A percentile compares a stretch with the other conserved stretches of the same genome.
These are phyloP conservation scores for Macrolepiota albuminosa DNA, from an alignment of 768 basidiomycete genomes.

Conservation along the genomic window DNA sequence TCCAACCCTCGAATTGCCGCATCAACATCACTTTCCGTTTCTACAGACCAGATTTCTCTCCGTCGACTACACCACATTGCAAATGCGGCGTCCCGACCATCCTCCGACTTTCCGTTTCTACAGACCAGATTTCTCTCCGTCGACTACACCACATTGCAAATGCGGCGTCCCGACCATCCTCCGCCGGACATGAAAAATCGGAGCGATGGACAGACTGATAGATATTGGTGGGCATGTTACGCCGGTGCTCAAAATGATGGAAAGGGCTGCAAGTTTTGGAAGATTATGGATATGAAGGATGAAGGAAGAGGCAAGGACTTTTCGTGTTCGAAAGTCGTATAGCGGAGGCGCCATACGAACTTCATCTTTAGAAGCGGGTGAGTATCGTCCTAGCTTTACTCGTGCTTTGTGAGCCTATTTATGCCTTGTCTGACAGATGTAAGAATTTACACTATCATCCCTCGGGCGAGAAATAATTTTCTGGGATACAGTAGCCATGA, in stretches of 20 bases:
- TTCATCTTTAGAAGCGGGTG: not conserved
- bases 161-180: constrained; percentile 70
- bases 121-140: constrained; percentile 72
- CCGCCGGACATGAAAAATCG: constrained; percentile 74
- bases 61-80: constrained; percentile 63
- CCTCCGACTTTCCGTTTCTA: constrained; percentile 82
- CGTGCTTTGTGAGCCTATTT: not conserved
- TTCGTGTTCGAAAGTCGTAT: not conserved
- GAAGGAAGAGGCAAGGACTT: constrained; percentile 53
- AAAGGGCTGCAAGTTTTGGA: constrained; percentile 76
- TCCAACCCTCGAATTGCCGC: constrained; percentile 57
- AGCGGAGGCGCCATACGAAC: too few species aligned
- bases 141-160: constrained; percentile 64
- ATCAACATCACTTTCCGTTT: constrained; percentile 89
- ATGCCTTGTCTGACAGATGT: not conserved
- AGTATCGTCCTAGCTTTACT: not conserved
- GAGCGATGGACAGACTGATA: constrained; percentile 45
- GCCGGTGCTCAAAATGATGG: constrained; percentile 82
- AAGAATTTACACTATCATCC: not conserved
- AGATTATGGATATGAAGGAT: constrained; percentile 59
- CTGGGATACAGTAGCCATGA: too few species aligned
- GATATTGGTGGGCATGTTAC: constrained; percentile 82
- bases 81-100: constrained; percentile 69
- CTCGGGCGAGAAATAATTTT: too few species aligned
- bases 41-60: constrained; percentile 76